Evolutionary conservation across 352 stramenopile species (phyloP).

Genomic region (Globisporangium barbulae): DNA sequence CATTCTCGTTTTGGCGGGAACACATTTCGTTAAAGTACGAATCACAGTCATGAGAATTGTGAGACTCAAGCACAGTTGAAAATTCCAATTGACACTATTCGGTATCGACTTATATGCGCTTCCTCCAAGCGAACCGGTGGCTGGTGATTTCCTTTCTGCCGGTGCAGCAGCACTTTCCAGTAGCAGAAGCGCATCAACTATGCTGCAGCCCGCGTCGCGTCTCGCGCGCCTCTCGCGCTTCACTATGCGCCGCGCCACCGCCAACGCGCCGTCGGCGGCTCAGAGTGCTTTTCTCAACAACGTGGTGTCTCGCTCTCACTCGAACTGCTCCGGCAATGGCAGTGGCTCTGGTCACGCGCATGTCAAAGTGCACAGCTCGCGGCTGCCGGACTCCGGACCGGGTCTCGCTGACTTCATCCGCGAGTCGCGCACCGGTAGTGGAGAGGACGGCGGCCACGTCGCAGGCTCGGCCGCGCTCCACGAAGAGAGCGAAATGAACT

Average conservation of each 20-base stretch:
- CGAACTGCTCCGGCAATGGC: conserved; percentile 23
- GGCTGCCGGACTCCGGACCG: conserved; percentile 40
- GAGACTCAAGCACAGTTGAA: background rate
- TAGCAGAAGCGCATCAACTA: background rate
- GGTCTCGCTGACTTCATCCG: conserved; percentile 75
- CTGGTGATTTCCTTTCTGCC: conserved; percentile 6
- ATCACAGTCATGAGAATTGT: no score
- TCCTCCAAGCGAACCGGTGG: background rate
- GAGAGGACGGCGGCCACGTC: conserved; percentile 23
- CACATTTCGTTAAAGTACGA: background rate
- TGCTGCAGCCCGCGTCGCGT: conserved; percentile 15
- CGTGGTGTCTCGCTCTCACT: conserved; percentile 23
- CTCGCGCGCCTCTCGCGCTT: conserved; percentile 4
- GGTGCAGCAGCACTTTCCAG: no score
- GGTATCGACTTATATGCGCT: no score
- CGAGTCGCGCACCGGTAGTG: conserved; percentile 25
- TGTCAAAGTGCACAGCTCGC: conserved; percentile 38
- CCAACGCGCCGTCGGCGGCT: background rate
- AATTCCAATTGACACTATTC: background rate
- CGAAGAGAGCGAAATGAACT: conserved; percentile 76
- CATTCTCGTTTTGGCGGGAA: background rate
- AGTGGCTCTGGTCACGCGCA: conserved; percentile 12
- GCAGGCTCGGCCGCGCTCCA: conserved; percentile 20
- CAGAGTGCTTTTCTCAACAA: background rate
- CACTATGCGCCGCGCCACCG: background rate